These are phyloP conservation scores for Fusarium sp. DNA, from an alignment of 2,329 filamentous ascomycete species.

Conservation along the genomic window DNA sequence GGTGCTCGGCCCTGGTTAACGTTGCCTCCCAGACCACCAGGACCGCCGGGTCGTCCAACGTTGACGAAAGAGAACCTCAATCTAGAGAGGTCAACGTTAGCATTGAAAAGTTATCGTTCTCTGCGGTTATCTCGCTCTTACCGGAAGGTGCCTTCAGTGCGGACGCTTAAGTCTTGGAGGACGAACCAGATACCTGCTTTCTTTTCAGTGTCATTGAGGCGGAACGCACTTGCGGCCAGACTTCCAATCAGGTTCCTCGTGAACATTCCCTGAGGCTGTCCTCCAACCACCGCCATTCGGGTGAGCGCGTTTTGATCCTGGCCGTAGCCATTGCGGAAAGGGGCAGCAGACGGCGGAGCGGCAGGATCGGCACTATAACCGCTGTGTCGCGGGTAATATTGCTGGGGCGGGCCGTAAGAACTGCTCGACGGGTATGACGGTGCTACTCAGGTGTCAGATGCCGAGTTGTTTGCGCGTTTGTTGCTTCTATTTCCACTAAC, in stretches of 20 bases:
- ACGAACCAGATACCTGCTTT: slow-evolving; percentile 97
- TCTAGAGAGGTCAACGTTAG: slow-evolving; percentile 53
- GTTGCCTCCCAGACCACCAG: slow-evolving; percentile 54
- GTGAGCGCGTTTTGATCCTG: slow-evolving; percentile 51
- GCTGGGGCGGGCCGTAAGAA: slow-evolving; percentile 54
- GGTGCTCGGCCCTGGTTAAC: slow-evolving; percentile 83
- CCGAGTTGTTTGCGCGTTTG: not conserved
- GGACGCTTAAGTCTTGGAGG: slow-evolving; percentile 91
- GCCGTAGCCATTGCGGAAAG: slow-evolving; percentile 49
- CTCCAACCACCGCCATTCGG: slow-evolving; percentile 56
- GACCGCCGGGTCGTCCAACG: slow-evolving; percentile 68
- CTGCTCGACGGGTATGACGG: slow-evolving; percentile 50
- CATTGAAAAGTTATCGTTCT: not conserved
- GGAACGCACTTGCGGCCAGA: slow-evolving; percentile 87
- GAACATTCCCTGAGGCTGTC: slow-evolving; percentile 82
- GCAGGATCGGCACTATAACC: slow-evolving; percentile 49
- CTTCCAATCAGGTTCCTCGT: slow-evolving; percentile 95
- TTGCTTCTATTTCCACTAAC: slow-evolving; percentile 40
- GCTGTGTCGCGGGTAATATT: slow-evolving; percentile 54
- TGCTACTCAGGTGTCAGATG: slow-evolving; percentile 34
- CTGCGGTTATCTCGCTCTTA: slow-evolving; percentile 56
- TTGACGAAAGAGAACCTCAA: slow-evolving; percentile 84
- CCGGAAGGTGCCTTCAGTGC: slow-evolving; percentile 92
- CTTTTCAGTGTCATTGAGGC: slow-evolving; percentile 80
- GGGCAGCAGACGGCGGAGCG: slow-evolving; percentile 45